A percentile compares a stretch with the other conserved stretches of the same genome.
These are phyloP conservation scores for Lagenidium sp. DNA, from an alignment of 352 stramenopile genomes.

Conservation along the genomic window DNA sequence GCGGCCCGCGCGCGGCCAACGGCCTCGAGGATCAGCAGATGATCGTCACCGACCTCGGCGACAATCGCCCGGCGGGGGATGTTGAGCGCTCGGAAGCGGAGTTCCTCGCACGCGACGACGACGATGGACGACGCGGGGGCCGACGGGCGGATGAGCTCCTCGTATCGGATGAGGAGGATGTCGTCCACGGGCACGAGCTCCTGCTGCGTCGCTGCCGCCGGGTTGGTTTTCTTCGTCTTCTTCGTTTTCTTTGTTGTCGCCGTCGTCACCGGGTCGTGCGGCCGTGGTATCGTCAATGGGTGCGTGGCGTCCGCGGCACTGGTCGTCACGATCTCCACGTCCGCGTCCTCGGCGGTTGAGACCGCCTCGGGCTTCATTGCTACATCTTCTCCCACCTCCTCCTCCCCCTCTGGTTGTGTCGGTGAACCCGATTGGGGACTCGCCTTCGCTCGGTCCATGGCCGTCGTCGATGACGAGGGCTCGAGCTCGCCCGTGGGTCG, in stretches of 20 bases:
- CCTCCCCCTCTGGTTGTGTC: too few relatives aligned
- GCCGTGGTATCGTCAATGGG: too few relatives aligned
- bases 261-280: neutral
- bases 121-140: slow-evolving; percentile 10
- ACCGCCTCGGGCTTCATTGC: slow-evolving; percentile 8
- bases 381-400: neutral
- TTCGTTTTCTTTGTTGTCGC: neutral
- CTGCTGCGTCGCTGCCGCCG: slow-evolving; percentile 1
- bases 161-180: neutral
- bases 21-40: slow-evolving; percentile 55
- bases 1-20: slow-evolving; percentile 36
- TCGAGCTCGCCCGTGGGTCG: slow-evolving; percentile 13
- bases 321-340: neutral
- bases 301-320: neutral
- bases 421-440: neutral
- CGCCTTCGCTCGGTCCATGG: neutral
- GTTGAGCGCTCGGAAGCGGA: slow-evolving; percentile 64
- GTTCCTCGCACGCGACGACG: slow-evolving; percentile 48
- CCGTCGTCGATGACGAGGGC: neutral
- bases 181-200: slow-evolving; percentile 8
- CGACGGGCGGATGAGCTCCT: neutral
- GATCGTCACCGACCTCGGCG: slow-evolving; percentile 47
- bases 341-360: neutral
- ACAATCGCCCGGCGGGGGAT: slow-evolving; percentile 49
- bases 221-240: neutral